Evolutionary conservation across 805 yeast genomes (phyloP).

Genomic region (Candida wancherniae): DNA sequence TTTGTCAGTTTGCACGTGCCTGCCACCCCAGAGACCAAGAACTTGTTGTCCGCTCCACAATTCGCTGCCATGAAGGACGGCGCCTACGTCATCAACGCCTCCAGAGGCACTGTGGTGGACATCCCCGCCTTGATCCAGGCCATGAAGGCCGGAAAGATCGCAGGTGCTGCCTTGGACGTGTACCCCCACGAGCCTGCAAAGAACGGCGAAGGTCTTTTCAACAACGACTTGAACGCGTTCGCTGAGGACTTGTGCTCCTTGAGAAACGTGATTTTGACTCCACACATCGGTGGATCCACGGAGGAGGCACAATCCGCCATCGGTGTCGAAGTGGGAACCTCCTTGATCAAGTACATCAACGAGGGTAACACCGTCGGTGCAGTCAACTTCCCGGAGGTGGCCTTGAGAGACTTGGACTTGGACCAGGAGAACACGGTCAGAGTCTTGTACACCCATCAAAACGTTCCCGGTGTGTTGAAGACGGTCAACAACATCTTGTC

Average conservation of each 20-base stretch:
- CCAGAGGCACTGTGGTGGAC: constrained; percentile 97
- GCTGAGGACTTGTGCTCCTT: constrained; percentile 73
- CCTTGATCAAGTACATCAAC: constrained; percentile 85
- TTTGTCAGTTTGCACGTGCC: constrained; percentile 94
- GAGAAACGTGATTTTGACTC: constrained; percentile 88
- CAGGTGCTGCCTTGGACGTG: constrained; percentile 96
- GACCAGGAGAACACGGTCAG: constrained; percentile 88
- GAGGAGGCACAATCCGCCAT: constrained; percentile 98
- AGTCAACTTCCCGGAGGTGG: constrained; percentile 98
- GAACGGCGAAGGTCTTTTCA: constrained; percentile 82
- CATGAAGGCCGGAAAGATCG: constrained; percentile 86
- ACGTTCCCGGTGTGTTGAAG: constrained; percentile 97
- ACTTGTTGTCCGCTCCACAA: constrained; percentile 84
- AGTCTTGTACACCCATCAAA: constrained; percentile 92
- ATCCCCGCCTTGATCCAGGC: constrained; percentile 91
- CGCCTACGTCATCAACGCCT: constrained; percentile 88
- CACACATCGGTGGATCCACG: constrained; percentile 98
- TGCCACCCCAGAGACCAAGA: constrained; percentile 86
- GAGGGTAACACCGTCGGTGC: constrained; percentile 95
- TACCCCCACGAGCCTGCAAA: constrained; percentile 96
- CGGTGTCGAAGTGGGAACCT: constrained; percentile 89
- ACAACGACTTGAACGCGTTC: constrained; percentile 73
- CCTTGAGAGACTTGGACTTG: constrained; percentile 79
- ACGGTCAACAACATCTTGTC: constrained; percentile 95
- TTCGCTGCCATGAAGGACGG: constrained; percentile 96